These are phyloP conservation scores for Cylindrodendrum hubeiense DNA, from an alignment of 2,329 filamentous ascomycete species.

Conservation along the genomic window DNA sequence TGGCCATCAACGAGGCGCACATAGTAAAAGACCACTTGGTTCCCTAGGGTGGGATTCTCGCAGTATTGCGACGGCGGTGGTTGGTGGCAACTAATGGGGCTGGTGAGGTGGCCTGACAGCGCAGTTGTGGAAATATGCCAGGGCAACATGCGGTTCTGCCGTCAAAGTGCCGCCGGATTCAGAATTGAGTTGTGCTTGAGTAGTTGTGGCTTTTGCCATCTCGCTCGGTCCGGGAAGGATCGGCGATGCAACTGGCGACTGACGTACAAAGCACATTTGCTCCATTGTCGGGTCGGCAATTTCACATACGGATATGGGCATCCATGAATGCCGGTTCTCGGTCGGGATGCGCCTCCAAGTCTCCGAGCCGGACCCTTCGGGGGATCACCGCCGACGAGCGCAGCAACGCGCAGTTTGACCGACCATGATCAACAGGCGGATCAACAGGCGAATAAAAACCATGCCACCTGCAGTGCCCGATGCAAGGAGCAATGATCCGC, in stretches of 20 bases:
- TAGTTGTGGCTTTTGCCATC: conserved; percentile 17
- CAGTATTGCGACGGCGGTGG: conserved; percentile 8
- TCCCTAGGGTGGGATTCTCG: conserved; percentile 2
- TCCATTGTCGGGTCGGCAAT: background rate
- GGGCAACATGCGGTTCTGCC: conserved; percentile 8
- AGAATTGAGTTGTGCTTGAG: conserved; percentile 22
- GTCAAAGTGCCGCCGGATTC: conserved; percentile 12
- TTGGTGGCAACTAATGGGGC: conserved; percentile 10
- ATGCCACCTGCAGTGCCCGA: background rate
- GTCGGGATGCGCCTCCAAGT: background rate
- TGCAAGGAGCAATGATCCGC: background rate
- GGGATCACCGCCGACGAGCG: background rate
- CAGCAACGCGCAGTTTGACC: background rate
- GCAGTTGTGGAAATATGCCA: background rate
- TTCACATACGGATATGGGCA: background rate
- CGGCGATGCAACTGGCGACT: conserved; percentile 11
- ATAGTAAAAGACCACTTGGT: background rate
- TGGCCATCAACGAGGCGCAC: background rate
- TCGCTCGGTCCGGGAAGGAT: conserved; percentile 10
- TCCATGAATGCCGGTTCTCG: conserved; percentile 2
- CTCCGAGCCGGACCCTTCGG: background rate
- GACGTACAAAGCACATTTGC: too few species aligned
- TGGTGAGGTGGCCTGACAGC: conserved; percentile 11
- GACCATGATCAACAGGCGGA: background rate
- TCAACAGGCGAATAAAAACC: too few species aligned